These are phyloP conservation scores for Nitzschia sp. DNA, from an alignment of 108 stramenopile species.

Conservation along the genomic window DNA sequence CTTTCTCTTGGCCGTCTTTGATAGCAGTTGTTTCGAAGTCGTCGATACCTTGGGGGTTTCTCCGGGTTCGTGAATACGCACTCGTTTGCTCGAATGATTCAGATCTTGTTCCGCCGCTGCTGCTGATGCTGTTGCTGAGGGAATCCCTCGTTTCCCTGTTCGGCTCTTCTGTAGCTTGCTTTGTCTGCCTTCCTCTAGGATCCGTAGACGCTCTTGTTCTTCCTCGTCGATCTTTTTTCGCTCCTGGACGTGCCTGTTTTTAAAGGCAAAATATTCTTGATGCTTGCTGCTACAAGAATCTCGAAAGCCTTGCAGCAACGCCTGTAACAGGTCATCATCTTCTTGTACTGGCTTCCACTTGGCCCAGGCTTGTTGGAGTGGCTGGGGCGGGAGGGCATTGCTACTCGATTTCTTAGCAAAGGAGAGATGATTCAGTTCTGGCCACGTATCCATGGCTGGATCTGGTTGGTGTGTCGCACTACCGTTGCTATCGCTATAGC, in stretches of 20 bases:
- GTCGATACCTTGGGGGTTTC: background rate
- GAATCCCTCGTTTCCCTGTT: background rate
- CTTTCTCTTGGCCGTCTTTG: background rate
- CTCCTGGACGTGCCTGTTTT: background rate
- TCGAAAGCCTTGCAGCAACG: slow-evolving; percentile 6
- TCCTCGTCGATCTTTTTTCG: background rate
- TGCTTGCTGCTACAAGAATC: background rate
- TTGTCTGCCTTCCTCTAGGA: background rate
- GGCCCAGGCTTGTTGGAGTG: slow-evolving; percentile 27
- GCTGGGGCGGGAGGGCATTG: slow-evolving; percentile 1
- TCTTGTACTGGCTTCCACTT: slow-evolving; percentile 3
- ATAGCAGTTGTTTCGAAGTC: background rate
- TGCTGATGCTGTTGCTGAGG: background rate
- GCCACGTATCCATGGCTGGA: slow-evolving; percentile 24
- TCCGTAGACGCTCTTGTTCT: background rate
- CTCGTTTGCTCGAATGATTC: slow-evolving; percentile 4
- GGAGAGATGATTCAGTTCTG: slow-evolving; percentile 16
- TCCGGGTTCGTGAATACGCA: background rate
- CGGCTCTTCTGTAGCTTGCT: background rate
- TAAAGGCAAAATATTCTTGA: background rate
- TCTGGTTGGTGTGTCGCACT: background rate
- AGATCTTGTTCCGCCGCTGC: background rate
- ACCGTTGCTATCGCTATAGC: background rate
- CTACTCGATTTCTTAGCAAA: background rate
- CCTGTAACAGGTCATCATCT: slow-evolving; percentile 3